Evolutionary conservation across 2,329 filamentous ascomycete genomes (phyloP).

Genomic region (Tolypocladium guangdongense): DNA sequence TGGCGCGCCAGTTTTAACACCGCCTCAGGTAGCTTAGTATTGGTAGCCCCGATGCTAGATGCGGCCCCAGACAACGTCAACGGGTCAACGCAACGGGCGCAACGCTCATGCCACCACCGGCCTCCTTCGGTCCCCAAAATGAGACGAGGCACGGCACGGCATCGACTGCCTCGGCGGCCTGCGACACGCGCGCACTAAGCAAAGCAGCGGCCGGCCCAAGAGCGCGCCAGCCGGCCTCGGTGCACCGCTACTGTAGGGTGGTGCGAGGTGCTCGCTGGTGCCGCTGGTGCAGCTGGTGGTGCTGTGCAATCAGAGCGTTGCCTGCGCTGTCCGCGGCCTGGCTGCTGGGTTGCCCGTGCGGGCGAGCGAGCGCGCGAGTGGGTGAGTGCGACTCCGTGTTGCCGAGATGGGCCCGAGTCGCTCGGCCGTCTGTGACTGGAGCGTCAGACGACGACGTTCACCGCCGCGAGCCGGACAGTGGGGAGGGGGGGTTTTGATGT

Average conservation of each 20-base stretch:
- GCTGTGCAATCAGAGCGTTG: background rate
- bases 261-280: background rate
- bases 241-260: background rate
- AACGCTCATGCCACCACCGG: background rate
- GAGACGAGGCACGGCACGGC: background rate
- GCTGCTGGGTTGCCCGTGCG: background rate
- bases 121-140: slow-evolving; percentile 1
- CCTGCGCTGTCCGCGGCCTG: background rate
- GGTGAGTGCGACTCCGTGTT: background rate
- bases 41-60: background rate
- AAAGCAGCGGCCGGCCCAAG: background rate
- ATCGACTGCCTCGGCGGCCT: background rate
- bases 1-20: background rate
- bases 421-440: background rate
- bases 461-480: background rate
- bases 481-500: background rate
- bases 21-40: background rate
- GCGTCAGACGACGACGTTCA: background rate
- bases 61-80: background rate
- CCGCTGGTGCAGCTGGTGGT: too few species aligned
- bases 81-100: background rate
- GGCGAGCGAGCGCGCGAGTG: background rate
- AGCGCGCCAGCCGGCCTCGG: background rate
- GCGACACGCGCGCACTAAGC: background rate
- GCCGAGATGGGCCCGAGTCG: background rate